A percentile compares a stretch with the other conserved stretches of the same genome.
phyloP scores from a whole-genome alignment of 345 rosid species.

The Diplotaxis tenuifolia region DNA sequence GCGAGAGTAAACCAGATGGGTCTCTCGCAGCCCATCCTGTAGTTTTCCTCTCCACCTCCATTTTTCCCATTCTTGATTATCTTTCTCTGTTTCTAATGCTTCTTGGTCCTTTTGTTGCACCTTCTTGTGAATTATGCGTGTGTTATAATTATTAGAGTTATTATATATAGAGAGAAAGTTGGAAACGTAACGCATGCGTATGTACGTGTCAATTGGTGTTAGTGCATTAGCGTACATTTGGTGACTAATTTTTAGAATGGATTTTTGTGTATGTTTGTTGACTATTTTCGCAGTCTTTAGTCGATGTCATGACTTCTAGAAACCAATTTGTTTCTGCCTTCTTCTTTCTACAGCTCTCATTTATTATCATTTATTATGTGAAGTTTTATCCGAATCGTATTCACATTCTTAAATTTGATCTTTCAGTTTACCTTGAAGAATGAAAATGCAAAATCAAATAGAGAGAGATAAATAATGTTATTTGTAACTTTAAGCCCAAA shows the following conservation, averaged over 20 bases:
- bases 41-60: slow-evolving; percentile 28
- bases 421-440: not conserved
- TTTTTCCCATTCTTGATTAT: slow-evolving; percentile 21
- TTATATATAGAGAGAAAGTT: not conserved
- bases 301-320: slow-evolving; percentile 15
- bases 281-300: not conserved
- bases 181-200: slow-evolving; percentile 30
- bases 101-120: slow-evolving; percentile 7
- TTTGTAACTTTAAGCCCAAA: not conserved
- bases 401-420: not conserved
- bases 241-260: not conserved
- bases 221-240: slow-evolving; percentile 5
- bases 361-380: not conserved
- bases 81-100: slow-evolving; percentile 1
- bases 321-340: not conserved
- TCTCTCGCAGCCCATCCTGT: slow-evolving; percentile 80
- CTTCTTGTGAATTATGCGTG: not conserved
- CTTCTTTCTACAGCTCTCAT: not conserved
- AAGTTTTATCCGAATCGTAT: not conserved
- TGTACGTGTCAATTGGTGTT: slow-evolving; percentile 13
- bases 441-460: not conserved
- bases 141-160: not conserved
- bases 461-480: no score
- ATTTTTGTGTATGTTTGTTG: slow-evolving; percentile 2
- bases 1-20: slow-evolving; percentile 65